These are phyloP conservation scores for Eimeria mitis DNA, from an alignment of 169 alveolate genomes.

Conservation along the genomic window DNA sequence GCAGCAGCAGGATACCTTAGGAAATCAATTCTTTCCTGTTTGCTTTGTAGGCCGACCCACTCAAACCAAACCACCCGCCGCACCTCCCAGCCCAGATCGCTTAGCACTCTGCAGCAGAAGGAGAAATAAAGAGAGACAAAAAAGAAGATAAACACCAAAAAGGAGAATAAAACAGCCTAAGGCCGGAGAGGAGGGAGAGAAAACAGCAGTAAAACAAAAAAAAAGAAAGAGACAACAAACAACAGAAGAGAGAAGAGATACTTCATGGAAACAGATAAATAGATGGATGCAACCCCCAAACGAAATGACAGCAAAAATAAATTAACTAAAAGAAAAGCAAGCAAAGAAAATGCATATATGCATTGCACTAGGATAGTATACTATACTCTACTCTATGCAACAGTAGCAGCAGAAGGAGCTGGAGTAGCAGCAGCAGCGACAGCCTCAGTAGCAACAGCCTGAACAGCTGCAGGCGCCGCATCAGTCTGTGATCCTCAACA, in stretches of 20 bases:
- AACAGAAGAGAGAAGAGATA: not conserved
- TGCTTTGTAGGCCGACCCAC: conserved; percentile 85
- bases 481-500: too few relatives aligned
- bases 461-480: too few relatives aligned
- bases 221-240: too few relatives aligned
- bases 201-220: not conserved
- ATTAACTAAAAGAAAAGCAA: not conserved
- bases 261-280: not conserved
- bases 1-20: conserved; percentile 73
- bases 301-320: too few relatives aligned
- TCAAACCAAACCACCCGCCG: conserved; percentile 90
- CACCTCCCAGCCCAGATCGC: conserved; percentile 91
- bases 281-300: not conserved
- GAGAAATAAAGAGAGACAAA: not conserved
- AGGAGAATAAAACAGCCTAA: not conserved
- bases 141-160: not conserved
- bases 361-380: too few relatives aligned
- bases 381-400: too few relatives aligned
- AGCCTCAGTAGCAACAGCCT: too few relatives aligned
- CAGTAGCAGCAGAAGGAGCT: too few relatives aligned
- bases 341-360: not conserved
- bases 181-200: too few relatives aligned
- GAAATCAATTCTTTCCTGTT: conserved; percentile 82
- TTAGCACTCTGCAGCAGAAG: conserved; percentile 82
- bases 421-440: too few relatives aligned